Base-by-base conservation (phyloP, 2,329 filamentous ascomycete species). In the Aspergillus novofumigatus region DNA sequence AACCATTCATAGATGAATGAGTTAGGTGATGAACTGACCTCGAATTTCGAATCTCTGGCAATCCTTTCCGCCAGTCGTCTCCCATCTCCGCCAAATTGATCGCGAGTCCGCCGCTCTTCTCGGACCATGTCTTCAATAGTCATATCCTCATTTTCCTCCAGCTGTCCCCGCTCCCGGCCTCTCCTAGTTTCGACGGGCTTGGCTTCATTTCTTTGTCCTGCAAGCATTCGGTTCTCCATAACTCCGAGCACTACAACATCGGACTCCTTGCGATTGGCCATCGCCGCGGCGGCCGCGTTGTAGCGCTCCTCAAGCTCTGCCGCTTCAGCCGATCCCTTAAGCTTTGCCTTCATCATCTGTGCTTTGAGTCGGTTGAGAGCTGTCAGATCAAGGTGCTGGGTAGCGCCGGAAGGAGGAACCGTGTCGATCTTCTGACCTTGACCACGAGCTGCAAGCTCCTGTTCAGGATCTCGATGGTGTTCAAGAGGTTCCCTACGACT, bases 111-210 rank as follows among this genome's bases (percentile, higher is more conserved):
- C 38, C 91, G 86, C 75, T 99, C 94, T 74, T 97, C 92, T 28
- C 91, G 86, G 20, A 99, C 86, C 94, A 99, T 99, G 73, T 99
- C 94, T 54, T 96, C 92, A 59, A 99, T 89, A 29, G 81, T 88
- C 92, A 99, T 97, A 66, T 97, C 92, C 53, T 95, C 90, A 69
- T 97, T 97, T 62, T 94, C 91, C 65, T 90, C 86, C 5, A 99
- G 89, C 7, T 86, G 82, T 1, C 93, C 94, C 54, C 92, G 86
- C 73, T 96, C 92, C 5, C 85, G 83, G 2, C 92, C 93, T 50
- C 92, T 86, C 69, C 89, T 94, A 57, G 86, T 96, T 26, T 88
- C 85, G 7, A 97, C 80, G 0, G 85, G 78, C 65, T 87, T 92
- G 55, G 93, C 89, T 75, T 97, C 94, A 51, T 82, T 83, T 48